Conservation (phyloP, 1,139 yeast genomes). For the Torulaspora pretoriensis region DNA sequence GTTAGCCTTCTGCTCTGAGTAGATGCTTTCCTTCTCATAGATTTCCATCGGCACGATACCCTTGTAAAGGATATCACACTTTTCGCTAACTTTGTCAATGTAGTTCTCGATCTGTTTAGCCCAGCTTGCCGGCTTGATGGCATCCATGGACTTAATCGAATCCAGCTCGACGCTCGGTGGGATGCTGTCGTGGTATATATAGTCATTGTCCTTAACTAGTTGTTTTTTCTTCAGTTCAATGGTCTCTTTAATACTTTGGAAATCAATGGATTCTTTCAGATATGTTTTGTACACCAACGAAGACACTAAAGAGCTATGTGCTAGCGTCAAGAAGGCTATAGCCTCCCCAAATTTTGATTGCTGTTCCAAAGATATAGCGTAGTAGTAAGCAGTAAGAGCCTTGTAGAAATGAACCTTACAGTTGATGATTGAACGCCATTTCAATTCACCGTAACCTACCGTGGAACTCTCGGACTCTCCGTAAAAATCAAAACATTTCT, state of each 20-base stretch:
- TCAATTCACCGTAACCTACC: slow-evolving; percentile 39
- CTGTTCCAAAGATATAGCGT: slow-evolving; percentile 39
- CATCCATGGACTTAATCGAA: slow-evolving; percentile 67
- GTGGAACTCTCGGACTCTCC: slow-evolving; percentile 45
- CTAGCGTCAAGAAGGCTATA: slow-evolving; percentile 59
- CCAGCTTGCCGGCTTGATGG: slow-evolving; percentile 51
- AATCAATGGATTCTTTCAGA: slow-evolving; percentile 34
- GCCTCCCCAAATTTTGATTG: slow-evolving; percentile 68
- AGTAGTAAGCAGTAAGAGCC: slow-evolving; percentile 46
- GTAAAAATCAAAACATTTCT: slow-evolving; percentile 46
- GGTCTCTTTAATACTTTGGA: slow-evolving; percentile 29
- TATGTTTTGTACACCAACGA: slow-evolving; percentile 26
- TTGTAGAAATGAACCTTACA: slow-evolving; percentile 45
- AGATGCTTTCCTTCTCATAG: slow-evolving; percentile 80
- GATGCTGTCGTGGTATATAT: slow-evolving; percentile 73
- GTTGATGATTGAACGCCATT: slow-evolving; percentile 43
- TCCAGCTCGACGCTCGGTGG: slow-evolving; percentile 56
- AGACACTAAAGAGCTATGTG: slow-evolving; percentile 37
- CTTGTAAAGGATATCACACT: slow-evolving; percentile 60
- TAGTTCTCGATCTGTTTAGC: slow-evolving; percentile 39
- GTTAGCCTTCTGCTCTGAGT: slow-evolving; percentile 85
- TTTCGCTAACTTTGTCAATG: slow-evolving; percentile 49
- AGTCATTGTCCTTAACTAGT: slow-evolving; percentile 79
- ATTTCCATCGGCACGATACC: slow-evolving; percentile 82
- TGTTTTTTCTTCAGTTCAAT: slow-evolving; percentile 35